These are phyloP conservation scores for Leishmania martiniquensis DNA, from an alignment of 208 protist species.

Conservation along the genomic window DNA sequence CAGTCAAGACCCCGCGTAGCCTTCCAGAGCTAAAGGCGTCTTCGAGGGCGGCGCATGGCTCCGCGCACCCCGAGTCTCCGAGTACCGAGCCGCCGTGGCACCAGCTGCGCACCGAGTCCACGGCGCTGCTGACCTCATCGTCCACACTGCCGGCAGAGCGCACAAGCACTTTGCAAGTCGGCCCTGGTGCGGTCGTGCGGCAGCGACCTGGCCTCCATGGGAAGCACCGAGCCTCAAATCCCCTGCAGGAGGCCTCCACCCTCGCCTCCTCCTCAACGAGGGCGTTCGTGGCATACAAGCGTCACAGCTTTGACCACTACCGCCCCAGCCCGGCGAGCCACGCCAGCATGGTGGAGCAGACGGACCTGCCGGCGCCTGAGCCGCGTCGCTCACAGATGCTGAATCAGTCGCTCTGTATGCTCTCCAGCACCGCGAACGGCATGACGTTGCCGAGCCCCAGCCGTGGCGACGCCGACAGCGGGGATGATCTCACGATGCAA, in stretches of 20 bases:
- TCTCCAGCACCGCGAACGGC: neutral
- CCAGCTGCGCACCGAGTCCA: slow-evolving; percentile 16
- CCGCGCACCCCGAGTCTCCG: neutral
- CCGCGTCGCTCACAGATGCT: slow-evolving; percentile 37
- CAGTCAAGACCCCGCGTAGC: neutral
- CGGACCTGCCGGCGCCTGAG: slow-evolving; percentile 30
- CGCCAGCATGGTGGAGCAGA: slow-evolving; percentile 21
- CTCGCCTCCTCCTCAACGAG: slow-evolving; percentile 9
- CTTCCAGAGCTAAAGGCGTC: neutral
- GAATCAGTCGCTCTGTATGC: slow-evolving; percentile 29
- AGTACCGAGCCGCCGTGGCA: slow-evolving; percentile 11
- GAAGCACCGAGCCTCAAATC: slow-evolving; percentile 6
- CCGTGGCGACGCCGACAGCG: neutral
- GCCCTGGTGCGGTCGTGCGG: slow-evolving; percentile 8
- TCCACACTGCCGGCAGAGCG: slow-evolving; percentile 10
- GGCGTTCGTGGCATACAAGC: slow-evolving; percentile 6
- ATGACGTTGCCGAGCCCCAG: neutral
- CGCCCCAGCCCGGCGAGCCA: slow-evolving; percentile 21
- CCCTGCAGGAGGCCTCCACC: slow-evolving; percentile 11
- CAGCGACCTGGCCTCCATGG: slow-evolving; percentile 15
- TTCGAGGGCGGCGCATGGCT: neutral
- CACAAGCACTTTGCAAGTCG: slow-evolving; percentile 24
- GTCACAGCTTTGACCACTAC: slow-evolving; percentile 19
- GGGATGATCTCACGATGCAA: neutral
- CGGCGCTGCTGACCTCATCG: neutral